Evolutionary conservation across 768 basidiomycete species (phyloP).

Genomic region (Daedaleopsis nitida): DNA sequence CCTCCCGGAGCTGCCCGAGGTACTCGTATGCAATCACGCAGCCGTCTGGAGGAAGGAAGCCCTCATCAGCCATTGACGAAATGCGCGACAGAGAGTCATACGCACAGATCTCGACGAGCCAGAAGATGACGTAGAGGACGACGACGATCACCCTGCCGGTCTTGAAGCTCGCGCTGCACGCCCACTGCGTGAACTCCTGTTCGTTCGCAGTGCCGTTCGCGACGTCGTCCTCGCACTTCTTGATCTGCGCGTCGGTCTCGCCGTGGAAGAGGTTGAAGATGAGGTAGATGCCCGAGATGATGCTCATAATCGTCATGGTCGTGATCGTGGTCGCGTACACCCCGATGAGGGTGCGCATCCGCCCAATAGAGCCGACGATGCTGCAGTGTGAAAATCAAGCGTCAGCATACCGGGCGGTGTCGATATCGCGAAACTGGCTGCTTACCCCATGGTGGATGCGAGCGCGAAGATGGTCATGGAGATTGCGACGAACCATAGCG

Average conservation of each 20-base stretch:
- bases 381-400: constrained; percentile 19
- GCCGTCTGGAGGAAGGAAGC: constrained; percentile 41
- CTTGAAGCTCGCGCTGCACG: constrained; percentile 45
- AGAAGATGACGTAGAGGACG: constrained; percentile 48
- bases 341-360: constrained; percentile 43
- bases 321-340: constrained; percentile 46
- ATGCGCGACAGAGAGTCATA: constrained; percentile 11
- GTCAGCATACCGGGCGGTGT: not conserved
- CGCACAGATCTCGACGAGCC: constrained; percentile 59
- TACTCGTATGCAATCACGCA: constrained; percentile 56
- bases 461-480: constrained; percentile 51
- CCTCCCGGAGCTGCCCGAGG: constrained; percentile 54
- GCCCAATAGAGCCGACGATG: constrained; percentile 49
- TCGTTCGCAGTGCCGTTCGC: constrained; percentile 32
- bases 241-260: constrained; percentile 28
- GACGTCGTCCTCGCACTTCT: constrained; percentile 37
- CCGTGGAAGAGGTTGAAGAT: constrained; percentile 48
- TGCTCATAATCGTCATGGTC: constrained; percentile 47
- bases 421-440: not conserved
- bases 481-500: constrained; percentile 48
- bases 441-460: constrained; percentile 54
- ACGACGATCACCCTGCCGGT: constrained; percentile 46
- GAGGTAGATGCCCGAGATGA: constrained; percentile 50
- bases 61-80: too few relatives aligned
- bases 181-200: constrained; percentile 33